These are phyloP conservation scores for Sparassis latifolia DNA, from an alignment of 1,284 basidiomycete species.

Conservation along the genomic window DNA sequence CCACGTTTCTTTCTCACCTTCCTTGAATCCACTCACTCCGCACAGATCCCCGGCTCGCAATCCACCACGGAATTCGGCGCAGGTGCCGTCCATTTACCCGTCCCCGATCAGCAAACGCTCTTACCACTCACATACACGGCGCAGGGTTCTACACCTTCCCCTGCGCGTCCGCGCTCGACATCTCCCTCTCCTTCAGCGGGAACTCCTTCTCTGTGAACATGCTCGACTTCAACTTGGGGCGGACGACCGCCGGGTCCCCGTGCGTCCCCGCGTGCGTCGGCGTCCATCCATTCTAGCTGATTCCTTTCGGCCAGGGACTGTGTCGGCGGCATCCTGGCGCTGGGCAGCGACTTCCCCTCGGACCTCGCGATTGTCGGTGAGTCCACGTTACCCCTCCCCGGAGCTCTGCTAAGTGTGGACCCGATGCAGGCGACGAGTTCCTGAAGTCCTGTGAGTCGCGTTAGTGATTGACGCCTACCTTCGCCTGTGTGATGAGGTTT, in stretches of 20 bases:
- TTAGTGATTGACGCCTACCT: too few relatives aligned
- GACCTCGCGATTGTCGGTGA: conserved; percentile 57
- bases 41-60: conserved; percentile 43
- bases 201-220: conserved; percentile 43
- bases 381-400: conserved; percentile 5
- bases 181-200: conserved; percentile 50
- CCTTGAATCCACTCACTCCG: neutral
- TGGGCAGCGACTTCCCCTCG: conserved; percentile 38
- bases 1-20: neutral
- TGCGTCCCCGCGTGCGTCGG: conserved; percentile 11
- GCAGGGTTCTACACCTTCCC: conserved; percentile 47
- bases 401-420: neutral
- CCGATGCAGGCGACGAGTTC: conserved; percentile 52
- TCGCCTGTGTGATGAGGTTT: too few relatives aligned
- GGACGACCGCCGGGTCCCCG: conserved; percentile 22
- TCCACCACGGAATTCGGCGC: conserved; percentile 34
- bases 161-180: conserved; percentile 30
- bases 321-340: conserved; percentile 60
- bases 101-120: neutral
- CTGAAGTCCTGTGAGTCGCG: conserved; percentile 53
- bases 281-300: neutral
- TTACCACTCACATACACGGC: neutral
- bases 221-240: conserved; percentile 66
- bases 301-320: conserved; percentile 35
- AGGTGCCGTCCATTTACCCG: conserved; percentile 22